These are phyloP conservation scores for Sicyos edulis DNA, from an alignment of 306 rosid species.

Conservation along the genomic window DNA sequence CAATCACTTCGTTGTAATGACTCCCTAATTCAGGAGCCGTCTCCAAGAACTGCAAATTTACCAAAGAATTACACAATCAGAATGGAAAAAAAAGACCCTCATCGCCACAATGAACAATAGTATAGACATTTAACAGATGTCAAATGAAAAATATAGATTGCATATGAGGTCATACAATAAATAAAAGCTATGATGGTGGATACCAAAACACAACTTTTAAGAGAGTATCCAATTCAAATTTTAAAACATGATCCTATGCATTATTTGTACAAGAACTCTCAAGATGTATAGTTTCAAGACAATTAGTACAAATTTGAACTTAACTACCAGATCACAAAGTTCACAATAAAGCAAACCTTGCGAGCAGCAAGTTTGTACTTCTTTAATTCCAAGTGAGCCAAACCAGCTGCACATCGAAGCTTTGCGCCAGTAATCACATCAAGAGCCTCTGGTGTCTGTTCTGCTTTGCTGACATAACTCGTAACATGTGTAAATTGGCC, in stretches of 20 bases:
- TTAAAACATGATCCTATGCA: background rate
- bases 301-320: background rate
- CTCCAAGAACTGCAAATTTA: constrained; percentile 70
- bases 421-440: constrained; percentile 49
- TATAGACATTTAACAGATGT: background rate
- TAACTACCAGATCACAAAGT: background rate
- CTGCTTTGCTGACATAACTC: constrained; percentile 88
- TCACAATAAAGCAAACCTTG: constrained; percentile 52
- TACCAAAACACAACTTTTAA: background rate
- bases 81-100: background rate
- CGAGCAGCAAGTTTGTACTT: constrained; percentile 99
- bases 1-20: constrained; percentile 86
- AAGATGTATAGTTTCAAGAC: background rate
- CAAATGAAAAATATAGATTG: background rate
- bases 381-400: constrained; percentile 89
- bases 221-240: background rate
- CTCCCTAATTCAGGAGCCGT: constrained; percentile 66
- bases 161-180: background rate
- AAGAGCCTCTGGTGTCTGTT: constrained; percentile 61
- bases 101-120: constrained; percentile 34
- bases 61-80: background rate
- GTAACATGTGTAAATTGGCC: constrained; percentile 93
- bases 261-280: background rate
- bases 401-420: constrained; percentile 88
- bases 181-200: background rate